Evolutionary conservation across 192 early-diverging fungal genomes (phyloP).

Genomic region (Chytriomyces sp.): DNA sequence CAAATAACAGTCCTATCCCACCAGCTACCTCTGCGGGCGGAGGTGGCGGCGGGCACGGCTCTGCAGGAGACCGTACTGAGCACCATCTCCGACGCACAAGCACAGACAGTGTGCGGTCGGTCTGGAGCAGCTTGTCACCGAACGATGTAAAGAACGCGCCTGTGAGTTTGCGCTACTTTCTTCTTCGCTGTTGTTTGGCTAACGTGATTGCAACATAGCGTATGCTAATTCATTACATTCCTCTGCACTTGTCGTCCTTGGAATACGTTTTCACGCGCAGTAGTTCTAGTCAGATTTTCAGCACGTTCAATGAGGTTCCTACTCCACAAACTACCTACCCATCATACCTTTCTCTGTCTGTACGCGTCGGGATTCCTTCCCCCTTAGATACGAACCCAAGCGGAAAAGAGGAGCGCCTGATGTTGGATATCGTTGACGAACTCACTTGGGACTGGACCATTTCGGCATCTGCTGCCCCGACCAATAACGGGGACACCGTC

Average conservation of each 20-base stretch:
- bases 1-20: slow-evolving; percentile 19
- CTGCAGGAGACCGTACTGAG: slow-evolving; percentile 21
- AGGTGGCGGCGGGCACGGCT: slow-evolving; percentile 12
- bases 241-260: slow-evolving; percentile 36
- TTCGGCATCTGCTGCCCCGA: neutral
- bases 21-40: slow-evolving; percentile 12
- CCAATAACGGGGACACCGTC: neutral
- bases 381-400: slow-evolving; percentile 11
- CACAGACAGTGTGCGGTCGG: slow-evolving; percentile 24
- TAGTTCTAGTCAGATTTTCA: neutral
- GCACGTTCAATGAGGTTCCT: slow-evolving; percentile 15
- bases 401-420: slow-evolving; percentile 27
- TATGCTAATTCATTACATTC: slow-evolving; percentile 45
- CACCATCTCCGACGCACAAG: slow-evolving; percentile 13
- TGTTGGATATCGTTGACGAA: slow-evolving; percentile 28
- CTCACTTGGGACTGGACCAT: slow-evolving; percentile 25
- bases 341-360: slow-evolving; percentile 19
- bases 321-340: slow-evolving; percentile 4
- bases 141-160: slow-evolving; percentile 40
- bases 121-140: slow-evolving; percentile 36
- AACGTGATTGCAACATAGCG: slow-evolving; percentile 27
- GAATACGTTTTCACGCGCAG: slow-evolving; percentile 30
- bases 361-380: slow-evolving; percentile 22
- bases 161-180: slow-evolving; percentile 17
- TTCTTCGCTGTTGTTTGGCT: neutral